phyloP scores from a whole-genome alignment of 108 stramenopile genomes.

The Nitzschia sp. region DNA sequence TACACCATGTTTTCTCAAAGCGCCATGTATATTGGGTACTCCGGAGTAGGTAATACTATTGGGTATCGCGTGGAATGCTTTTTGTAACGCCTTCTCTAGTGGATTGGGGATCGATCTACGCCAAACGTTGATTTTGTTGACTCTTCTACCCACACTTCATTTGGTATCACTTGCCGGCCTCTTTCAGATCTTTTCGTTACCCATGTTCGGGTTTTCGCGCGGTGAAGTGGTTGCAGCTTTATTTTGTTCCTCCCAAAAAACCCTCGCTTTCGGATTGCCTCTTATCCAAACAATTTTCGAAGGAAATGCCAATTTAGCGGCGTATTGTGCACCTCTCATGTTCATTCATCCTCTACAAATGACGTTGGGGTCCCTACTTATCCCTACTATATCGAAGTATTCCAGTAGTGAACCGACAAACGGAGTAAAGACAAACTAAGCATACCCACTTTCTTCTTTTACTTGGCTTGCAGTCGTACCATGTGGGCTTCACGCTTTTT shows the following conservation, averaged over 20 bases:
- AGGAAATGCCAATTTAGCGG: slow-evolving; percentile 78
- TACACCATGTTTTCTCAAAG: not conserved
- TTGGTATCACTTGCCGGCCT: slow-evolving; percentile 46
- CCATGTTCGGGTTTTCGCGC: slow-evolving; percentile 34
- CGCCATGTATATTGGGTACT: not conserved
- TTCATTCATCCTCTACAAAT: slow-evolving; percentile 90
- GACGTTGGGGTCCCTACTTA: slow-evolving; percentile 72
- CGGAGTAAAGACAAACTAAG: too few relatives aligned
- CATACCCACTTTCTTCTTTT: too few relatives aligned
- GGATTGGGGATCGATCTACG: slow-evolving; percentile 67
- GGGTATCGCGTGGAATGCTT: slow-evolving; percentile 92
- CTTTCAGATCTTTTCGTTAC: slow-evolving; percentile 56
- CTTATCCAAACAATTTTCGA: slow-evolving; percentile 89
- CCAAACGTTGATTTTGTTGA: slow-evolving; percentile 54
- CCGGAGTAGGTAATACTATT: slow-evolving; percentile 58
- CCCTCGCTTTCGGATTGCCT: slow-evolving; percentile 87
- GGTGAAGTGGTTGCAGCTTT: slow-evolving; percentile 76
- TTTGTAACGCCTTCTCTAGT: slow-evolving; percentile 85
- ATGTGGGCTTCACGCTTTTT: slow-evolving; percentile 46
- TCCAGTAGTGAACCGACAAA: not conserved
- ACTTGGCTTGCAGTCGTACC: too few relatives aligned
- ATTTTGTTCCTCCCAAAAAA: slow-evolving; percentile 88
- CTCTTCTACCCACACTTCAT: slow-evolving; percentile 71
- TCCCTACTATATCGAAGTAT: slow-evolving; percentile 36
- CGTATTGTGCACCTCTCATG: slow-evolving; percentile 89